Evolutionary conservation across 1,139 yeast genomes (phyloP), one percentile per base, ranked within the genome.

Genomic region (Suhomyces atakaporum): DNA sequence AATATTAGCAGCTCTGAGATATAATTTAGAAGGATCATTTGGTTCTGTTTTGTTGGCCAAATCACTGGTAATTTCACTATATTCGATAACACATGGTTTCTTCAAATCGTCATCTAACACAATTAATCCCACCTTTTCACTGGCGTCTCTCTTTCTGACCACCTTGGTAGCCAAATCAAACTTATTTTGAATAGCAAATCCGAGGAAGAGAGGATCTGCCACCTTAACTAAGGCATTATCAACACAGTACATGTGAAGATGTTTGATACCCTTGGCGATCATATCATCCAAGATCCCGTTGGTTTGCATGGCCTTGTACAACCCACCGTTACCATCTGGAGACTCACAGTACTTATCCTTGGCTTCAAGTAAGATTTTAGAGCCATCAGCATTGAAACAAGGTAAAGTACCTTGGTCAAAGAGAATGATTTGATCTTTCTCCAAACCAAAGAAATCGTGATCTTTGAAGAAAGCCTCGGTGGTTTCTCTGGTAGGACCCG

Each of bases 321-420:
- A 70, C 1, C 99, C 99, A 39, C 99, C 99, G 58, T 94, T 94
- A 2, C 99, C 99, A 60, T 94, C 97, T 2, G 99, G 98, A 9
- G 97, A 87, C 51, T 86, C 86, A 24, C 90, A 82, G 31, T 87
- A 74, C 31, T 71, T 63, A 31, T 65, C 55, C 34, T 74, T 66
- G 6, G 77, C 58, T 44, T 79, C 79, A 52, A 89, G 53, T 41
- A 90, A 72, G 49, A 94, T 77, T 55, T 83, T 77, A 18, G 71
- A 55, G 23, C 97, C 98, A 22, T 77, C 77, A 34, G 68, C 54
- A 51, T 79, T 77, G 50, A 94, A 80, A 47, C 97, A 95, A 12
- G 99, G 99, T 45, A 94, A 70, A 2, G 94, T 87, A 11, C 98
- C 98, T 62, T 94, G 99, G 64, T 90, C 84, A 61, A 94, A 92